Base-by-base conservation (phyloP, 352 stramenopile species). In the Phytophthora pinifolia region DNA sequence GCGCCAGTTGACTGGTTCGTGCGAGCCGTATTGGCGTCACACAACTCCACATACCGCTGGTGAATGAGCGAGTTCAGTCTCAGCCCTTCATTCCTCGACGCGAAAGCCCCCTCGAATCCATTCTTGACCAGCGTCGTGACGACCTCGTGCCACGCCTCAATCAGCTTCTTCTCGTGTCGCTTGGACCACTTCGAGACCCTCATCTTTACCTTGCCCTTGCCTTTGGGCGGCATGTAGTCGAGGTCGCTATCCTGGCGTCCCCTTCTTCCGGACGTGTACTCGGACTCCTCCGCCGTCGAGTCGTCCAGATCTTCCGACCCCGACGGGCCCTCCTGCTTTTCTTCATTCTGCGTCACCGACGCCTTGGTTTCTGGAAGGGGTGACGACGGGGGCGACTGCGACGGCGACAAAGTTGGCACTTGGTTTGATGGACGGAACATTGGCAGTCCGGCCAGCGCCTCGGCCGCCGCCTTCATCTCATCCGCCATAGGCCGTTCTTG, bases 381-480 rank as follows among this genome's bases (percentile, higher is more conserved):
- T 30, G 53, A 56, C 37, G 57, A 57, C 33, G 56, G 54, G 18
- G 34, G 43, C 18, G 54, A 72, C 53, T 62, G 45, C 0, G 46
- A 37, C 44, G 54, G 49, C 8, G 58, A 65, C 45, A 63, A 30
- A 2, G 30, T 57, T 6, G 57, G 46, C 13, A 33, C 15, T 17
- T 52, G 37, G 3, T 54, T 36, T 6, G 20, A 51, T 10, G 52
- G 15, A 4, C 49, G 39, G 34, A 72, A 62, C 46, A 67, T 76
- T 1, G 67, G 67, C 25, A 76, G 41, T 7, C 67, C 67, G 6
- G 67, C 67, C 27, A 76, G 32, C 6, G 67, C 63, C 34, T 76
- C 67, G 1, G 67, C 67, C 6, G 57, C 66, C 13, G 54, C 63
- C 15, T 67, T 69, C 59, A 76, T 70, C 35, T 76, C 67, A n/a